phyloP scores from a whole-genome alignment of 1,284 basidiomycete species.

The Exsudoporus floridanus region DNA sequence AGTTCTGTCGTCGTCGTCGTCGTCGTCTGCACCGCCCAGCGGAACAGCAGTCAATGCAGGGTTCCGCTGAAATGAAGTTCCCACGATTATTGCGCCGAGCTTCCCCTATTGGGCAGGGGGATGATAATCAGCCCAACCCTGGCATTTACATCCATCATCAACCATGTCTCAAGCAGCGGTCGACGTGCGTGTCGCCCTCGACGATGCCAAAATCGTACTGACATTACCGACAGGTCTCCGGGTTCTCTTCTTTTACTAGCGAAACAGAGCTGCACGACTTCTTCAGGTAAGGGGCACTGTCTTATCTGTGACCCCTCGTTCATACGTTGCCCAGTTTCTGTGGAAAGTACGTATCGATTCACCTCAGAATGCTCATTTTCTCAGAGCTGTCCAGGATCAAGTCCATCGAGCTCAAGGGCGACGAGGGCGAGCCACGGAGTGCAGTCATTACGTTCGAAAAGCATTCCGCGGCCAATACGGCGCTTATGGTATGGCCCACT shows the following conservation, averaged over 20 bases:
- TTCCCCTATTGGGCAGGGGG: background rate
- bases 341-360: slow-evolving; percentile 54
- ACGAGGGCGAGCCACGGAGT: slow-evolving; percentile 30
- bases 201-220: background rate
- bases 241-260: slow-evolving; percentile 59
- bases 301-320: slow-evolving; percentile 7
- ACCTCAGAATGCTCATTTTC: background rate
- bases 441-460: slow-evolving; percentile 76
- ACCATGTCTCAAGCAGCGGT: slow-evolving; percentile 30
- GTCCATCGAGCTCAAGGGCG: slow-evolving; percentile 54
- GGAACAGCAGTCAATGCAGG: slow-evolving; percentile 15
- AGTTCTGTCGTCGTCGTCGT: slow-evolving; percentile 4
- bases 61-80: slow-evolving; percentile 6
- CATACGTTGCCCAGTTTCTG: slow-evolving; percentile 56
- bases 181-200: slow-evolving; percentile 15
- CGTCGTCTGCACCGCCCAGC: slow-evolving; percentile 17
- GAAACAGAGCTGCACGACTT: slow-evolving; percentile 67
- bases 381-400: slow-evolving; percentile 49
- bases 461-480: slow-evolving; percentile 75
- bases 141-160: background rate
- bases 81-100: slow-evolving; percentile 11
- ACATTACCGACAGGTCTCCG: slow-evolving; percentile 52
- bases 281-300: slow-evolving; percentile 59
- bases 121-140: slow-evolving; percentile 6
- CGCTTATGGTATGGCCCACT: slow-evolving; percentile 57